Conservation (phyloP, 2,329 filamentous ascomycete species). For the Mariannaea elegans region DNA sequence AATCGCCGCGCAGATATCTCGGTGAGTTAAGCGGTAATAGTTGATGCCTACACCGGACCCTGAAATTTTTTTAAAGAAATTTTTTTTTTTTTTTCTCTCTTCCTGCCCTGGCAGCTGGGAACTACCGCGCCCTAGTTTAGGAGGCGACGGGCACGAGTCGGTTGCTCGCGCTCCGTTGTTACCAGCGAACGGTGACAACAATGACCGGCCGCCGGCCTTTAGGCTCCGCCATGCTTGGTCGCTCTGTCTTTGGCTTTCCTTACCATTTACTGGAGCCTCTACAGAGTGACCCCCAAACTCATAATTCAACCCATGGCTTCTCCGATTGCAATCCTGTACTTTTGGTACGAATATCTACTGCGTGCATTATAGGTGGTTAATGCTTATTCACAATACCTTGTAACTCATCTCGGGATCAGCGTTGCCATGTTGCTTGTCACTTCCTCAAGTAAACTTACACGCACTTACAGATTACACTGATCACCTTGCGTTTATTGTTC, state of each 20-base stretch:
- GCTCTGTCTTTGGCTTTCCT: background rate
- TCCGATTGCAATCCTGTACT: too few species aligned
- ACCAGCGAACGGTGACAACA: background rate
- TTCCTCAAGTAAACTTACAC: background rate
- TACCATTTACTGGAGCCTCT: too few species aligned
- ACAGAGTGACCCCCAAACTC: too few species aligned
- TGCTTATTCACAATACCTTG: background rate
- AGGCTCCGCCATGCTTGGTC: background rate
- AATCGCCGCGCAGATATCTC: slow-evolving; percentile 27
- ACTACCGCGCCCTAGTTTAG: background rate
- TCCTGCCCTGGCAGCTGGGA: background rate
- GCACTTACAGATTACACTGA: background rate
- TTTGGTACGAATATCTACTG: too few species aligned
- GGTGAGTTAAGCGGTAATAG: slow-evolving; percentile 33
- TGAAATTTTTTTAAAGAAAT: background rate
- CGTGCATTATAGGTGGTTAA: too few species aligned
- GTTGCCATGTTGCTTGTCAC: too few species aligned
- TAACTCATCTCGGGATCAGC: background rate
- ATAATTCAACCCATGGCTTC: too few species aligned
- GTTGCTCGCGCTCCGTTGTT: background rate
- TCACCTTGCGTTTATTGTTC: background rate
- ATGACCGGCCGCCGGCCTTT: background rate
- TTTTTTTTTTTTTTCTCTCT: background rate
- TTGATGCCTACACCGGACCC: slow-evolving; percentile 17
- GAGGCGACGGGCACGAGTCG: background rate